Evolutionary conservation across 2,329 filamentous ascomycete species (phyloP), one percentile per base, ranked within the genome.

Genomic region (Botrytis sinoallii): DNA sequence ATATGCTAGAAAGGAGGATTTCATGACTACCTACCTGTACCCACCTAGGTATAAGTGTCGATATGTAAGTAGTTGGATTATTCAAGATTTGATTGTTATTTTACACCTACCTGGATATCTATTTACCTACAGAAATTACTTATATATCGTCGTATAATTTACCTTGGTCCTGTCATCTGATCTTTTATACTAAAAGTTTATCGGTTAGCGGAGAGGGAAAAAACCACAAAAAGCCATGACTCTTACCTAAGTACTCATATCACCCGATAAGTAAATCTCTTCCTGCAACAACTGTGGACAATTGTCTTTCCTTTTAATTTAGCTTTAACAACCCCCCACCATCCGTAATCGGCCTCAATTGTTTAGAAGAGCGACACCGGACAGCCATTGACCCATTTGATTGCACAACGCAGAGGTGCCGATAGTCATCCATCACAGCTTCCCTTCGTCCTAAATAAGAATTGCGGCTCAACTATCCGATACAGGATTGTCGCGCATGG

Each of bases 311-410:
- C n/a, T 66, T 32, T 71, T 48, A 57, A 29, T 55, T 55, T 57
- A 38, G 46, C 61, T 44, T 57, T 48, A 32, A 42, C n/a, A 66
- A 59, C 44, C 44, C 70, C 70, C 73, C 65, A 66, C 74, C 71
- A 68, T 75, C 76, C 76, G 75, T 60, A 72, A 75, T 76, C 76
- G 77, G 77, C 70, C 73, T 74, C 61, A 73, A 64, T 71, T 57
- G 60, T 66, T 63, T 38, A 66, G 32, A 72, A 55, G 75, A 77
- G 78, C 78, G 77, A 79, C 71, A 78, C 77, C 78, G 78, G 78
- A 78, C 76, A 72, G 44, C 46, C 71, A 60, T 57, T 60, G 76
- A 68, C 75, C 67, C 68, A 71, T 70, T 76, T 74, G 70, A 72
- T 66, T 76, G 75, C 72, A 73, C 75, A 77, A 72, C 75, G 71